Evolutionary conservation across 2,329 filamentous ascomycete genomes (phyloP), one percentile per base, ranked within the genome.

Genomic region (Nothophaeocryptopus gaeumannii): DNA sequence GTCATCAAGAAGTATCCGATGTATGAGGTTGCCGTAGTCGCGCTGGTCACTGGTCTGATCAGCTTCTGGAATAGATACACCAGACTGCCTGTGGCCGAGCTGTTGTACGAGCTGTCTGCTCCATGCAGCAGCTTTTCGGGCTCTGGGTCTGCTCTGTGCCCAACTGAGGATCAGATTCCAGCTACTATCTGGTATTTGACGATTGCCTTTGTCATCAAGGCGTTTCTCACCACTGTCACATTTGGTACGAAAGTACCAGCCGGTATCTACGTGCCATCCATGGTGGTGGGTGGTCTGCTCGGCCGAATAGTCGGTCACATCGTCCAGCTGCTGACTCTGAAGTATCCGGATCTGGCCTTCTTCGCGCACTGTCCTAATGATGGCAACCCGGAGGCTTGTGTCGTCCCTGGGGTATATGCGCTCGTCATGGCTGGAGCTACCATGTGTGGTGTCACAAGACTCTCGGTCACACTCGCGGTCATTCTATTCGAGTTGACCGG

Each of bases 231-330:
- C 0, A 84, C 86, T 39, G 85, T 96, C 58, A 96, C 92, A 0
- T 97, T 97, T 70, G 92, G 92, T 20, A 91, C 96, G 65, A 97
- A 97, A 77, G 84, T 97, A 0, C 93, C 93, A 8, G 90, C 92
- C 1, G 93, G 93, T 56, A 96, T 99, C 60, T 99, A 99, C 62
- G 91, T 99, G 1, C 93, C 93, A 2, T 96, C 92, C 61, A 99
- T 99, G 93, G 93, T 97, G 26, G 89, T 97, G 13, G 93, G 93
- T 57, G 93, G 93, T 63, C 75, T 99, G 13, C 85, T 96, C 74
- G 92, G 92, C 29, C 84, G 92, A 7, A 84, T 93, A 38, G 81
- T 96, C 10, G 93, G 93, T 1, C 93, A 97, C 67, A 69, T 84
- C 5, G 83, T 91, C 0, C 92, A 97, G 67, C 90, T 87, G 71